Base-by-base conservation (phyloP, 2,329 filamentous ascomycete genomes). In the Fusarium sulawesiense region DNA sequence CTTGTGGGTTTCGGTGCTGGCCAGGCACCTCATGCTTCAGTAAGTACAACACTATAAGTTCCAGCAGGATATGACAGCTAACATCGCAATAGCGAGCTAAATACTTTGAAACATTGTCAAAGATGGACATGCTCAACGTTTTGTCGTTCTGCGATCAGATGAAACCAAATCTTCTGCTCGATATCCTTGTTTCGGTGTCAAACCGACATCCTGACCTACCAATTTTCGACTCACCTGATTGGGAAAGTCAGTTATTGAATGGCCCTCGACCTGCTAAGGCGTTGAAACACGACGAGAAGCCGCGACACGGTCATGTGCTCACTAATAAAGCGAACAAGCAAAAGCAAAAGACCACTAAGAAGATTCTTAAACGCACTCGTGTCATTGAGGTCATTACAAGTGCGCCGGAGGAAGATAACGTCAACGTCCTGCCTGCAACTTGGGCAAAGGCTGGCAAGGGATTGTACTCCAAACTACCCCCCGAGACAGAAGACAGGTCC, bases 101-200 rank as follows among this genome's bases (percentile, higher is more conserved):
- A 32, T 83, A 84, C 61, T 84, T 84, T 60, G 76, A 74, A 21
- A 63, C 68, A 10, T 78, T 81, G 61, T 76, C 76, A 49, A 80
- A 75, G 49, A 79, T 75, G 7, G 81, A 84, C 54, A 73, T 82
- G 1, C 73, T 84, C 25, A 80, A 81, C 32, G 70, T 84, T 12
- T 66, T 84, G 4, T 78, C 79, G 4, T 78, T 83, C 40, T 81
- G 80, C 61, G 80, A 83, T 50, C 80, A 81, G 59, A 71, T 83
- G 16, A 76, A 79, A 25, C 80, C 82, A 4, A 79, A 81, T 34
- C 79, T 84, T 13, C 75, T 84, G 4, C 76, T 78, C 16, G 80
- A 84, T 50, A 64, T 84, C 7, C 75, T 83, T 27, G 79, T 82
- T 11, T 82, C 81, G 4, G 77, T 83, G n/a, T 80, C 82, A 10